Evolutionary conservation across 2,329 filamentous ascomycete genomes (phyloP).

Genomic region (Coniella vitis): DNA sequence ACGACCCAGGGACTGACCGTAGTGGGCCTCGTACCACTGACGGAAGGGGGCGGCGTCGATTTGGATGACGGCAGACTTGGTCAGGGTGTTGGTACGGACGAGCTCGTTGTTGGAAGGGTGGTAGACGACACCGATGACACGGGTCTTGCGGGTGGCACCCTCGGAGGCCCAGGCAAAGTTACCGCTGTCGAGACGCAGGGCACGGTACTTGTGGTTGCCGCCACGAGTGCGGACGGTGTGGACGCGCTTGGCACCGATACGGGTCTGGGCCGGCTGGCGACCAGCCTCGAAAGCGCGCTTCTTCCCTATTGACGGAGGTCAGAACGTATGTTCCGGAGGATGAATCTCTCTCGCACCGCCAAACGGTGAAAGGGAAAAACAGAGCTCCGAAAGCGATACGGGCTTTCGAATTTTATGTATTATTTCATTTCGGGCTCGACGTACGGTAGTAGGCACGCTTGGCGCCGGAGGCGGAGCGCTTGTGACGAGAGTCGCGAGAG

Average conservation of each 20-base stretch:
- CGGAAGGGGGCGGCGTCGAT: slow-evolving; percentile 98
- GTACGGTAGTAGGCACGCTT: slow-evolving; percentile 91
- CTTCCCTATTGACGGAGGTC: slow-evolving; percentile 74
- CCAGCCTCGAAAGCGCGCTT: slow-evolving; percentile 99
- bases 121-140: slow-evolving; percentile 97
- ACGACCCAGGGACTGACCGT: slow-evolving; percentile 83
- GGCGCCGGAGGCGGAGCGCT: slow-evolving; percentile 97
- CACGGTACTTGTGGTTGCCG: slow-evolving; percentile 99
- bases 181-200: slow-evolving; percentile 93
- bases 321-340: slow-evolving; percentile 57
- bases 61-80: slow-evolving; percentile 97
- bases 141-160: slow-evolving; percentile 96
- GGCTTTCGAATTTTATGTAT: slow-evolving; percentile 54
- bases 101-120: slow-evolving; percentile 99
- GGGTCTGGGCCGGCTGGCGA: slow-evolving; percentile 98
- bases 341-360: not conserved
- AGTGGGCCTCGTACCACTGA: slow-evolving; percentile 99
- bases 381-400: slow-evolving; percentile 44
- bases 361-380: not conserved
- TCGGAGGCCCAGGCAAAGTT: slow-evolving; percentile 99
- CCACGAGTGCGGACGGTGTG: slow-evolving; percentile 41
- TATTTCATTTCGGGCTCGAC: slow-evolving; percentile 45
- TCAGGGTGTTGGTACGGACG: slow-evolving; percentile 99
- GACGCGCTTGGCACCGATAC: slow-evolving; percentile 68
- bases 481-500: slow-evolving; percentile 99